These are phyloP conservation scores for Clonostachys byssicola DNA, from an alignment of 2,329 filamentous ascomycete species.

Conservation along the genomic window DNA sequence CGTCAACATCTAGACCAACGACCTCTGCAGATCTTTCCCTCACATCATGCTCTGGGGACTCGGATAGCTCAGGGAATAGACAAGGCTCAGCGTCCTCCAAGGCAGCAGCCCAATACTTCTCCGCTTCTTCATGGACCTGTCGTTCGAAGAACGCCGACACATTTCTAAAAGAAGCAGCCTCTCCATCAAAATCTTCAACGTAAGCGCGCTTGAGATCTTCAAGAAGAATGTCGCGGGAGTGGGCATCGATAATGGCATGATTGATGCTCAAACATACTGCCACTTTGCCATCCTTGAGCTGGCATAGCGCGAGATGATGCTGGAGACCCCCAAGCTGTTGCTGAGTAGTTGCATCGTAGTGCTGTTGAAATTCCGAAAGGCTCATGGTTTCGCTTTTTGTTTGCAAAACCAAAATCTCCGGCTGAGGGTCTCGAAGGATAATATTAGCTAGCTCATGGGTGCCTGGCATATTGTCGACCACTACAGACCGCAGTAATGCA, in stretches of 20 bases:
- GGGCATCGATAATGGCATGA: constrained; percentile 25
- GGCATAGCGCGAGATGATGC: no score
- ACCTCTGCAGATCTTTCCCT: neutral
- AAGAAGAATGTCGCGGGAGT: constrained; percentile 19
- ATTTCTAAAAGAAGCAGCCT: neutral
- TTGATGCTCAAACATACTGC: constrained; percentile 5
- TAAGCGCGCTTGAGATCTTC: constrained; percentile 21
- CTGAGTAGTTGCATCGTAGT: no score
- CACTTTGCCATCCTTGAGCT: no score
- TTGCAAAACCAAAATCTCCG: neutral
- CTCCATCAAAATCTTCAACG: neutral
- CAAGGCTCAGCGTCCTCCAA: neutral
- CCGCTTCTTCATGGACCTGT: constrained; percentile 4
- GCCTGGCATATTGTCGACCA: neutral
- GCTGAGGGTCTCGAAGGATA: neutral
- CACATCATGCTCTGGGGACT: neutral
- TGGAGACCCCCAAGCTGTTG: no score
- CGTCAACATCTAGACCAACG: neutral
- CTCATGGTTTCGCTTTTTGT: no score
- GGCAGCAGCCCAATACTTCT: no score
- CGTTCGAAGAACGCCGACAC: constrained; percentile 6
- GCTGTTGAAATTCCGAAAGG: no score
- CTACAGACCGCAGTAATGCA: neutral
- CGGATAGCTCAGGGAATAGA: neutral
- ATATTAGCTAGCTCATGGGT: neutral